Base-by-base conservation (phyloP, 495 filamentous ascomycete genomes). In the Rusavskia elegans region DNA sequence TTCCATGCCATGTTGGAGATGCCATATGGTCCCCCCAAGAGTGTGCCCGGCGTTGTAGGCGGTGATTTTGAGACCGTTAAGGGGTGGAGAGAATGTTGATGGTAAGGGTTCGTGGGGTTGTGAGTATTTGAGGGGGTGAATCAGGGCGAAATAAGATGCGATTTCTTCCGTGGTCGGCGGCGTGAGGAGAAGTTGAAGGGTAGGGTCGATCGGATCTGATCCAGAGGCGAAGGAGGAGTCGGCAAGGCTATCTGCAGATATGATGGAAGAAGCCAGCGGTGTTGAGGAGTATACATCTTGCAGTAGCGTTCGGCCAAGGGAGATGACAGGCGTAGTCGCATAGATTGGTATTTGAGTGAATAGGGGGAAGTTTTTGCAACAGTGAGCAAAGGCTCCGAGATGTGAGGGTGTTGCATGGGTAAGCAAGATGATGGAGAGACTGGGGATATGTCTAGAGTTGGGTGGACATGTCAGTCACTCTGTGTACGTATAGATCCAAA, bases 1-100 rank as follows among this genome's bases (percentile, higher is more conserved):
- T 63, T 99, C 92, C 63, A 96, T 76, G 1, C 89, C 89, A 71
- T 97, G 89, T 53, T 95, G 92, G 55, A 99, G 88, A 61, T 97
- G 90, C 92, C 92, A 99, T 67, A 99, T 95, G 25, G 92, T 95
- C 53, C 92, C 92, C 59, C 92, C 92, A 0, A 97, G 78, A 0
- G 89, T 95, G 63, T 95, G 90, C 30, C 92, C 93, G 27, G 92
- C 88, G 71, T 89, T 92, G 68, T 97, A 97, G 2, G 92, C 92
- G 7, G 92, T 96, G 50, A 99, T 85, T 2, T 87, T 95, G 17
- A 99, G 80, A n/a, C 88, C 89, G 55, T 88, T 84, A 16, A 95
- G 68, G 4, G 89, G 84, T 17, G 89, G 87, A 3, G 88, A 92
- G 63, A 87, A 92, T 0, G 87, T 82, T 13, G 88, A 92, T 5